Conservation (phyloP, 306 rosid species). For the Cucumis cinereus region DNA sequence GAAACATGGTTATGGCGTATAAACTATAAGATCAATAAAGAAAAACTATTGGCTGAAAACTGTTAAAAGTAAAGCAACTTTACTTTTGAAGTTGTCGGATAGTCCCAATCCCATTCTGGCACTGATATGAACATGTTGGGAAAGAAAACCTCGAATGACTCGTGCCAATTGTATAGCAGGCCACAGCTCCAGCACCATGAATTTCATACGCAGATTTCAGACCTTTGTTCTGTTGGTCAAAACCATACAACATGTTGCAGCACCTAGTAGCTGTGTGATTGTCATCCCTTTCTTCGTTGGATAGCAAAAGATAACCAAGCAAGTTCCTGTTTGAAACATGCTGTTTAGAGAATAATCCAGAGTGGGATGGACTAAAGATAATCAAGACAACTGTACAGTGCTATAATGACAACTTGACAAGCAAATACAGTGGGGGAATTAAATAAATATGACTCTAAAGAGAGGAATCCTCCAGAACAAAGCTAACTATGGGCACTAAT, state of each 20-base stretch:
- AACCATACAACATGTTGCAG: constrained; percentile 36
- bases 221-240: constrained; percentile 31
- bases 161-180: constrained; percentile 57
- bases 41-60: not conserved
- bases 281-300: constrained; percentile 35
- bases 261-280: constrained; percentile 60
- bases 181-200: constrained; percentile 72
- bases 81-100: constrained; percentile 65
- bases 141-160: constrained; percentile 45
- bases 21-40: not conserved
- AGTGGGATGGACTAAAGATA: not conserved
- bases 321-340: constrained; percentile 55
- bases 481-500: not conserved
- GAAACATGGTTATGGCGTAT: not conserved
- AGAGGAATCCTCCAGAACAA: not conserved
- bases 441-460: not conserved
- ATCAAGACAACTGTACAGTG: not conserved
- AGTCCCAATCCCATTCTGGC: constrained; percentile 34
- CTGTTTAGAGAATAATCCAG: not conserved
- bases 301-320: constrained; percentile 76
- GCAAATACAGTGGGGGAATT: not conserved
- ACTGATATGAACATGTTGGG: constrained; percentile 55
- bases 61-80: constrained; percentile 3
- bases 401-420: not conserved
- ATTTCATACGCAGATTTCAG: constrained; percentile 56